Base-by-base conservation (phyloP, 2,329 filamentous ascomycete genomes). In the Colletotrichum sp. region DNA sequence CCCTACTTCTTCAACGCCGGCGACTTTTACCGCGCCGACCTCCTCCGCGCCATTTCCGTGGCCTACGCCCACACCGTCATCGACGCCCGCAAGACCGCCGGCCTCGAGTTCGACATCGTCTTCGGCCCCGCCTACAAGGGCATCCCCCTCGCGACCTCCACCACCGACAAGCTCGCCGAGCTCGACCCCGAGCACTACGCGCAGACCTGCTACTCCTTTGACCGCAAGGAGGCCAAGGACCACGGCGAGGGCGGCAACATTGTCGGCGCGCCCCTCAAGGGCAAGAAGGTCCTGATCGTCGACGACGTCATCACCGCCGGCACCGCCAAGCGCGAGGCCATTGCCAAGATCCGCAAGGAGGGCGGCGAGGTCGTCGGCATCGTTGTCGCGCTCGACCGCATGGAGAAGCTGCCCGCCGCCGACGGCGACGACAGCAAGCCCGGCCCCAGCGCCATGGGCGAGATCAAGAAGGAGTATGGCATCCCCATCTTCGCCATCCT, bases 1-100 rank as follows among this genome's bases (percentile, higher is more conserved):
- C 97, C 97, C 57, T 99, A 99, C 90, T 99, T 99, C 90, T 98
- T 99, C 92, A 98, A 98, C 86, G 96, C 96, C 63, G 96, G 96
- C 76, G 92, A 95, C 81, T 98, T 99, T 86, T 95, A 97, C 89
- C 93, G 93, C 68, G 94, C 94, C 26, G 90, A 93, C 77, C 91
- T 98, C 34, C 92, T 98, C 78, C 91, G 91, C 77, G 92, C 95
- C 72, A 94, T 98, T 79, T 92, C 94, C 68, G 90, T 92, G 55
- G 96, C 96, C 75, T 99, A 96, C 85, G 96, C 96, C 59, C 85
- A 90, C 78, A 89, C 92, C 72, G 92, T 94, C 80, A 86, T 88
- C 78, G 84, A 89, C 65, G 86, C 88, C 24, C 85, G 86, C 79
- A 80, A 84, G 60, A 81, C 86, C 39, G 71, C 80, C 28, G 80